Evolutionary conservation across 345 rosid species (phyloP), one percentile per base, ranked within the genome.

Genomic region (Diplotaxis tenuifolia): DNA sequence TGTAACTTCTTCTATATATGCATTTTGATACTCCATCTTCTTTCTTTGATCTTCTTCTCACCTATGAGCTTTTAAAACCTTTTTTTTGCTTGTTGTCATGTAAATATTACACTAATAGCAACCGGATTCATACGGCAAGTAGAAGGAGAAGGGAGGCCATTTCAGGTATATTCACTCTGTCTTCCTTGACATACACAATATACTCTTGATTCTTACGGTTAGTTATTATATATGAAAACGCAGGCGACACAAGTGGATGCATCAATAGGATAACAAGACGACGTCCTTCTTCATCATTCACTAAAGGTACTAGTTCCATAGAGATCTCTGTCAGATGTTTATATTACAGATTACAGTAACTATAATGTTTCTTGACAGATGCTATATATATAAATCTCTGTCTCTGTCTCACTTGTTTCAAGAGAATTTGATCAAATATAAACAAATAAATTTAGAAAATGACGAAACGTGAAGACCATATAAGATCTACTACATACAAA

Each of bases 41-140:
- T 55, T 6, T 53, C 2, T 25, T 19, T 68, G 8, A 5, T 61
- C 77, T 67, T 62, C 45, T 45, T 12, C 62, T 61, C 12, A 54
- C 36, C 11, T 29, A 45, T 31, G 23, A 10, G 55, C 63, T 28
- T 21, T 61, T 1, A 42, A 12, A 58, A 3, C 15, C 14, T 21
- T 7, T 62, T 55, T n/a, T n/a, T n/a, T n/a, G n/a, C 2, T 54
- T 2, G 6, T 52, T 70, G 31, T 9, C 7, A 76, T 96, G 97
- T 93, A 55, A 91, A 97, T 65, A 89, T 91, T 78, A 91, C 98
- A 60, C 77, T 93, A 31, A 89, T 91, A 57, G 98, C 97, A n/a
- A 91, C 98, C 11, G 98, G 98, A 14, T 93, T 91, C 84, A 91
- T 91, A 82, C 85, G 87, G 36, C 96, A 89, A 75, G 98, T 91